These are phyloP conservation scores for Phyllosticta ampelicida DNA, from an alignment of 2,329 filamentous ascomycete species.

Conservation along the genomic window DNA sequence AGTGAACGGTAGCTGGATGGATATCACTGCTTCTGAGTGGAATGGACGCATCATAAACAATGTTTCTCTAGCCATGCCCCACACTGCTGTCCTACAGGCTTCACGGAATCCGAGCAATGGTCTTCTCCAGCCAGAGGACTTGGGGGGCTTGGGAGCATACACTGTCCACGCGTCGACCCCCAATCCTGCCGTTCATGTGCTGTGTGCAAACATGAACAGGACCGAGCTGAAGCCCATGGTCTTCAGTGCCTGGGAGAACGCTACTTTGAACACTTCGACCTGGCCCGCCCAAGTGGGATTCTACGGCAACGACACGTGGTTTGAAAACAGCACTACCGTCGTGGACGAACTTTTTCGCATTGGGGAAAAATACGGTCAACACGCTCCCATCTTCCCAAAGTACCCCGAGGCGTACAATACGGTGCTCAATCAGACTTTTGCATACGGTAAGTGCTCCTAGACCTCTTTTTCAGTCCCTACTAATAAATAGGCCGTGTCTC, in stretches of 20 bases:
- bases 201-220: conserved; percentile 56
- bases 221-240: conserved; percentile 54
- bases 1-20: conserved; percentile 58
- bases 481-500: conserved; percentile 28
- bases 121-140: conserved; percentile 55
- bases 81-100: conserved; percentile 56
- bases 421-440: conserved; percentile 27
- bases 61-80: conserved; percentile 66
- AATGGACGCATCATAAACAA: conserved; percentile 58
- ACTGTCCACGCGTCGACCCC: conserved; percentile 56
- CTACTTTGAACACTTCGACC: conserved; percentile 17
- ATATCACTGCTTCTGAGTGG: conserved; percentile 44
- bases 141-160: conserved; percentile 57
- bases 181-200: conserved; percentile 58
- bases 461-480: too few relatives aligned
- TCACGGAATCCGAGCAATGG: conserved; percentile 50
- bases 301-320: conserved; percentile 6
- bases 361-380: conserved; percentile 46
- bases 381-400: conserved; percentile 39
- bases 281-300: conserved; percentile 14
- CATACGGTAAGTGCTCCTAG: conserved; percentile 7
- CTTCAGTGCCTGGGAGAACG: conserved; percentile 49
- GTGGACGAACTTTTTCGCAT: conserved; percentile 64
- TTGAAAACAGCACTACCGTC: conserved; percentile 26
- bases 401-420: conserved; percentile 56